Conservation (phyloP, 2,329 filamentous ascomycete species). For the Fusarium nygamai region DNA sequence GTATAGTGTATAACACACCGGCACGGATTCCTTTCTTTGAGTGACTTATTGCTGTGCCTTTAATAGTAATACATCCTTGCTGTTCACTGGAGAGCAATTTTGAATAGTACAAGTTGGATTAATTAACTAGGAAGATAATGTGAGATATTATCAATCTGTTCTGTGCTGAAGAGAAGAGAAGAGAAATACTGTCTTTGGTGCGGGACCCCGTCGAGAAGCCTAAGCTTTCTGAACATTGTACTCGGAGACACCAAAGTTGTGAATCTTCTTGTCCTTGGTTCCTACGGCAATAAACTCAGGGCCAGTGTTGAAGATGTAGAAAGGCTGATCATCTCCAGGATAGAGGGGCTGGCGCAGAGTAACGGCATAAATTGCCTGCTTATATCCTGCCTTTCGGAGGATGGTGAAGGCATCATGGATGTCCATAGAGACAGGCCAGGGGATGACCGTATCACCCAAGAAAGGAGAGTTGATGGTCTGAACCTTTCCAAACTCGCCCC, state of each 20-base stretch:
- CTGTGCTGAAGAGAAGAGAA: not conserved
- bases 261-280: constrained; percentile 10
- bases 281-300: constrained; percentile 20
- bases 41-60: not conserved
- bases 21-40: too few species aligned
- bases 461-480: constrained; percentile 10
- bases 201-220: fast-evolving
- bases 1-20: not conserved
- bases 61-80: fast-evolving
- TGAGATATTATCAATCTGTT: not conserved
- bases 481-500: constrained; percentile 14
- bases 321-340: constrained; percentile 18
- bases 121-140: not conserved
- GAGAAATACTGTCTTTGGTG: not conserved
- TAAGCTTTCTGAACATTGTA: constrained; percentile 6
- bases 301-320: constrained; percentile 23
- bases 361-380: not conserved
- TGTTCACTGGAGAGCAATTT: not conserved
- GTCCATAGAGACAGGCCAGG: constrained; percentile 11
- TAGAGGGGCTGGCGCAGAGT: constrained; percentile 18
- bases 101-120: not conserved
- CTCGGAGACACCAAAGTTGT: constrained; percentile 13
- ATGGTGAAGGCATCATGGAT: constrained; percentile 17
- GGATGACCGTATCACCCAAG: not conserved
- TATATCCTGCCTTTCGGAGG: constrained; percentile 21